Conservation (phyloP, 2,329 filamentous ascomycete species). For the Venturia asperata region DNA sequence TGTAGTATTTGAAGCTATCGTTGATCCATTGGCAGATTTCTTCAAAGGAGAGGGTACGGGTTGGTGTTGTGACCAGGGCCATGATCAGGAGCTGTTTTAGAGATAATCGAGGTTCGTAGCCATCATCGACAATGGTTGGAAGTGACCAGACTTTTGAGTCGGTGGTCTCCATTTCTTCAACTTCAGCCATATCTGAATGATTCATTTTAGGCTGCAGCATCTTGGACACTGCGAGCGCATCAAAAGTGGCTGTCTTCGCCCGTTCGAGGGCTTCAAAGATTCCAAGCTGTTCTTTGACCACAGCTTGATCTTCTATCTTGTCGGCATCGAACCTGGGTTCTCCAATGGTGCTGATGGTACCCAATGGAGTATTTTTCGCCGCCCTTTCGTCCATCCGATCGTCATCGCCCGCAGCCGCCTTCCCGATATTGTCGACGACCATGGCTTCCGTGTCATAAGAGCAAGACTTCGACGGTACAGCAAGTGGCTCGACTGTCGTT, state of each 20-base stretch:
- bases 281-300: too few relatives aligned
- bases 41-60: not conserved
- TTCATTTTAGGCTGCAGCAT: not conserved
- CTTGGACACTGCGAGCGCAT: not conserved
- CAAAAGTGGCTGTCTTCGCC: too few relatives aligned
- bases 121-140: slow-evolving; percentile 9
- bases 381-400: not conserved
- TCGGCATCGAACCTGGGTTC: too few relatives aligned
- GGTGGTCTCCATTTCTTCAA: not conserved
- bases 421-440: not conserved
- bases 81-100: not conserved
- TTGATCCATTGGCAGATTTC: slow-evolving; percentile 15
- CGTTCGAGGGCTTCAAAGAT: too few relatives aligned
- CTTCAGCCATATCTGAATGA: not conserved
- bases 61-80: slow-evolving; percentile 4
- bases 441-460: not conserved
- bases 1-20: not conserved
- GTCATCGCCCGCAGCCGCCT: not conserved
- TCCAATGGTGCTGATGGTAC: not conserved
- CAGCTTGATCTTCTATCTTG: too few relatives aligned
- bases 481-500: not conserved
- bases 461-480: not conserved
- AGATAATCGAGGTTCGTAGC: not conserved
- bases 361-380: not conserved
- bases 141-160: not conserved